These are phyloP conservation scores for Clarireedia paspali DNA, from an alignment of 2,329 filamentous ascomycete species.

Conservation along the genomic window DNA sequence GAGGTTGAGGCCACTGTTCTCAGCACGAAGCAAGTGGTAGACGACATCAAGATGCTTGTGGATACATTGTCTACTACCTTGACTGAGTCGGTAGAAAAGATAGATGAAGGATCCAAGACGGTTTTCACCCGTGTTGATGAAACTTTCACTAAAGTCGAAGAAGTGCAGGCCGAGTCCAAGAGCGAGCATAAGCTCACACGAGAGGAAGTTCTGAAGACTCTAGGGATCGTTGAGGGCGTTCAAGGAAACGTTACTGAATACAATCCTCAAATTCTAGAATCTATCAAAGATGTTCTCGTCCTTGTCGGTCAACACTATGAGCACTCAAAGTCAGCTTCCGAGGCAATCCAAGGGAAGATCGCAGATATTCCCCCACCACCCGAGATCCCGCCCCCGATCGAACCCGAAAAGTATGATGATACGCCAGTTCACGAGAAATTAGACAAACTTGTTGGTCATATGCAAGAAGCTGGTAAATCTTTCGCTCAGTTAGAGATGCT, in stretches of 20 bases:
- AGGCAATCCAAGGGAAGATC: conserved; percentile 49
- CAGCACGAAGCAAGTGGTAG: conserved; percentile 69
- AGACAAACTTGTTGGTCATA: conserved; percentile 53
- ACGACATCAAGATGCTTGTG: conserved; percentile 80
- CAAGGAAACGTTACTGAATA: conserved; percentile 74
- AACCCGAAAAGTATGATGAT: conserved; percentile 56
- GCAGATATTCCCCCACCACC: conserved; percentile 42
- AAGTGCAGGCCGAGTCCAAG: conserved; percentile 65
- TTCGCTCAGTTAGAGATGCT: conserved; percentile 72
- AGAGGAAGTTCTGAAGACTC: conserved; percentile 68
- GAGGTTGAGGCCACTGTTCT: conserved; percentile 67
- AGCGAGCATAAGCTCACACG: conserved; percentile 76
- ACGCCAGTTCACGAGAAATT: conserved; percentile 49
- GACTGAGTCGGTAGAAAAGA: conserved; percentile 76
- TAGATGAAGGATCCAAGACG: conserved; percentile 79
- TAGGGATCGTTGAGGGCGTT: conserved; percentile 65
- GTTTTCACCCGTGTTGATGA: conserved; percentile 80
- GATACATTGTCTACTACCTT: conserved; percentile 77
- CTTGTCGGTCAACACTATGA: conserved; percentile 84
- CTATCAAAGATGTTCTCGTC: conserved; percentile 76
- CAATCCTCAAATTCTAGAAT: conserved; percentile 81
- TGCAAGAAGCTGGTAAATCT: conserved; percentile 58
- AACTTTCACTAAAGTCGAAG: conserved; percentile 66
- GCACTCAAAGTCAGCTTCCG: conserved; percentile 64
- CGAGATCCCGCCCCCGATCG: conserved; percentile 50